Percentiles rank a stretch among this genome's conserved stretches.
Conservation (phyloP, 352 stramenopile species). For the Albugo laibachii region DNA sequence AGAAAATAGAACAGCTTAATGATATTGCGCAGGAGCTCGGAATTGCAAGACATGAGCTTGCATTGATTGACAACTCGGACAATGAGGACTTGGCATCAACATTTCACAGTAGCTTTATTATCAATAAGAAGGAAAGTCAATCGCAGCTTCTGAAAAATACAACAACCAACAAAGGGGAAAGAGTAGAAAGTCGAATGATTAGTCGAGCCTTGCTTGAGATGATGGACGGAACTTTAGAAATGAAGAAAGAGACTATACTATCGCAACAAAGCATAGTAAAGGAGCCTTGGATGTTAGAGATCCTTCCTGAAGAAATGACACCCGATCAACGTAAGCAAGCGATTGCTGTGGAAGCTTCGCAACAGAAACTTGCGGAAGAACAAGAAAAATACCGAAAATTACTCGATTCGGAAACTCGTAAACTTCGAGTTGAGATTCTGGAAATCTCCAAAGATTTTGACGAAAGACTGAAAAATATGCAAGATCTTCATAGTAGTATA, state of each 20-base stretch:
- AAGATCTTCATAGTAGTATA: conserved; percentile 33
- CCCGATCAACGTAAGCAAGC: conserved; percentile 59
- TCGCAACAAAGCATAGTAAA: conserved; percentile 35
- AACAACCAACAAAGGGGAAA: conserved; percentile 27
- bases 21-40: conserved; percentile 70
- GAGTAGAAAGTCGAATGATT: conserved; percentile 19
- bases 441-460: conserved; percentile 74
- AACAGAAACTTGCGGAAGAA: conserved; percentile 64
- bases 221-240: conserved; percentile 88
- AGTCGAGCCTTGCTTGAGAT: conserved; percentile 75
- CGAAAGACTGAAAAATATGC: conserved; percentile 48
- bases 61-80: conserved; percentile 9
- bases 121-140: conserved; percentile 62
- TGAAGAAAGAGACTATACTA: conserved; percentile 61
- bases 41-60: conserved; percentile 19
- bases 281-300: conserved; percentile 78
- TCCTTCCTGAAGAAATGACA: conserved; percentile 51
- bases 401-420: conserved; percentile 79
- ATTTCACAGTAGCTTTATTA: conserved; percentile 11
- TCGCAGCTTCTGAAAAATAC: conserved; percentile 72
- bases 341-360: conserved; percentile 33
- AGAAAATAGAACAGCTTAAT: conserved; percentile 73
- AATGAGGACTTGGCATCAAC: conserved; percentile 52
- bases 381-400: conserved; percentile 82
- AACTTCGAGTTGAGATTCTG: conserved; percentile 52